A percentile compares a stretch with the other conserved stretches of the same genome.
Evolutionary conservation across 805 yeast species (phyloP).

Genomic region (Saccharomycopsis sp.): DNA sequence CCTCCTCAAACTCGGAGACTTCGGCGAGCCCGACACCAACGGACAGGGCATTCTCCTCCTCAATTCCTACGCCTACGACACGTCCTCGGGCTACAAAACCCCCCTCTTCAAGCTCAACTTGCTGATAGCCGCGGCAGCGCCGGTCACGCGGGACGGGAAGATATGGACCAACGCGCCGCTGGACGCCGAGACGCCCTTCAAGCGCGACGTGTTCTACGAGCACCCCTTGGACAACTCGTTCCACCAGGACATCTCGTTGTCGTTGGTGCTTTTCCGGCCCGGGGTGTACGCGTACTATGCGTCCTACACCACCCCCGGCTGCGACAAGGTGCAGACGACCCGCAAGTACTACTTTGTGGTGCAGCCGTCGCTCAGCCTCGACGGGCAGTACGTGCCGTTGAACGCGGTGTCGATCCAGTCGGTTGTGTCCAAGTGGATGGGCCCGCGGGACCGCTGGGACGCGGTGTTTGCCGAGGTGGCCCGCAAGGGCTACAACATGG

Average conservation of each 20-base stretch:
- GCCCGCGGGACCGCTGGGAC: conserved; percentile 62
- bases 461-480: conserved; percentile 52
- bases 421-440: conserved; percentile 88
- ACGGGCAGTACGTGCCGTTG: conserved; percentile 51
- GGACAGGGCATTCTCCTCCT: conserved; percentile 16
- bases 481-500: conserved; percentile 84
- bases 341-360: conserved; percentile 63
- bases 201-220: conserved; percentile 49
- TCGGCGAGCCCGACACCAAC: conserved; percentile 16
- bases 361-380: conserved; percentile 62
- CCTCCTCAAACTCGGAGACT: conserved; percentile 13
- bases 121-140: conserved; percentile 67
- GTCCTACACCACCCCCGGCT: conserved; percentile 40
- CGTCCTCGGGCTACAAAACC: conserved; percentile 23
- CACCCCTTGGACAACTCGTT: conserved; percentile 49
- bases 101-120: conserved; percentile 48
- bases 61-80: conserved; percentile 13
- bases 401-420: conserved; percentile 79
- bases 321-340: conserved; percentile 40
- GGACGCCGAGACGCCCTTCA: conserved; percentile 35
- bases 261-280: conserved; percentile 56
- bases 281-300: conserved; percentile 78
- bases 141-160: conserved; percentile 61
- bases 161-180: conserved; percentile 72
- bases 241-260: conserved; percentile 54